Conservation (phyloP, 148 eudicot species). For the Mesembryanthemum crystallinum region DNA sequence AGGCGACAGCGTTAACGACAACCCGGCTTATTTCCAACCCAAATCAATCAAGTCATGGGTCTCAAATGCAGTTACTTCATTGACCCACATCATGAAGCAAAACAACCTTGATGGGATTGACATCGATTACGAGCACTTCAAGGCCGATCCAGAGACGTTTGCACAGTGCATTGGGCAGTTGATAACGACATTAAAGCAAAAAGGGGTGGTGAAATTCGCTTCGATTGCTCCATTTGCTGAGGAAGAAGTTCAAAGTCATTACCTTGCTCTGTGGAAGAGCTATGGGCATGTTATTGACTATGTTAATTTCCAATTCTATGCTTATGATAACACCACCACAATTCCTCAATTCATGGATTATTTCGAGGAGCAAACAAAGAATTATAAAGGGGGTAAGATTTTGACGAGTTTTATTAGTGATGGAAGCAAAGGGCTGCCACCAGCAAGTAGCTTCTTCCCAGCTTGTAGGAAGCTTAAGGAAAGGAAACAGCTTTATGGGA, state of each 20-base stretch:
- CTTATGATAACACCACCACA: conserved; percentile 40
- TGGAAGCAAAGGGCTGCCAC: conserved; percentile 46
- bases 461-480: conserved; percentile 37
- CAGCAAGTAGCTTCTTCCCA: conserved; percentile 34
- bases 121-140: conserved; percentile 50
- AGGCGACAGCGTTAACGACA: conserved; percentile 32
- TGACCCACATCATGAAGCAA: conserved; percentile 28
- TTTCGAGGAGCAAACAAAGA: conserved; percentile 33
- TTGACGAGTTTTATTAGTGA: conserved; percentile 45
- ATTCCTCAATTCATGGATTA: conserved; percentile 36
- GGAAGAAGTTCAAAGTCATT: conserved; percentile 36
- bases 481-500: conserved; percentile 36
- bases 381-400: conserved; percentile 46
- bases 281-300: conserved; percentile 44
- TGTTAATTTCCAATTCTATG: conserved; percentile 52
- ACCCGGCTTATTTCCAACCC: conserved; percentile 40
- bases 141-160: conserved; percentile 33
- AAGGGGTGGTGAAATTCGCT: conserved; percentile 34
- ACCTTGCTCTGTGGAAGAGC: conserved; percentile 36
- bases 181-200: conserved; percentile 36
- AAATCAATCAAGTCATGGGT: conserved; percentile 42
- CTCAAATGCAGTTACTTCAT: conserved; percentile 42
- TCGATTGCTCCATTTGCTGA: conserved; percentile 48
- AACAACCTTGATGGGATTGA: conserved; percentile 44
- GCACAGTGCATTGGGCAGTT: conserved; percentile 46